Evolutionary conservation across 1,139 yeast species (phyloP).

Genomic region (Yamadazyma trypodendri): DNA sequence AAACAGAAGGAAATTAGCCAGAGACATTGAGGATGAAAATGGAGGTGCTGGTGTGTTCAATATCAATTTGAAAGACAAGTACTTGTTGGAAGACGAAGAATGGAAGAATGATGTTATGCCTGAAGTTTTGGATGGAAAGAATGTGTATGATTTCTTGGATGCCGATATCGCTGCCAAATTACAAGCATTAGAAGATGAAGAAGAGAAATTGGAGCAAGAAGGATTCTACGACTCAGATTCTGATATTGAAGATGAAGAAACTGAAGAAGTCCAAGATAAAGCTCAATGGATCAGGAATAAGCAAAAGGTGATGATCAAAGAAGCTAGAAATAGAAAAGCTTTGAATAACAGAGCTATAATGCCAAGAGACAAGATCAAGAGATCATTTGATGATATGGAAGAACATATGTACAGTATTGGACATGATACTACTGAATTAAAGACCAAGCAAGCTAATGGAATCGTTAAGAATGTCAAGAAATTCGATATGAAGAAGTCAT

Average conservation of each 20-base stretch:
- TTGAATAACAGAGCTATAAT: constrained; percentile 84
- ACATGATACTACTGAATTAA: constrained; percentile 72
- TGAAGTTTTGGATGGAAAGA: constrained; percentile 91
- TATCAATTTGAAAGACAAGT: constrained; percentile 88
- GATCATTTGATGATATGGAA: constrained; percentile 79
- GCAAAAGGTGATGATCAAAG: constrained; percentile 89
- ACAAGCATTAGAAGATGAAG: constrained; percentile 95
- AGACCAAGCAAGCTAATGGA: constrained; percentile 39
- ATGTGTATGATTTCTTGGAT: constrained; percentile 95
- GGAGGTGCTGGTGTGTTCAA: constrained; percentile 99
- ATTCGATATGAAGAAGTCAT: constrained; percentile 69
- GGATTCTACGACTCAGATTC: constrained; percentile 95
- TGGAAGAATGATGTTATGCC: constrained; percentile 99
- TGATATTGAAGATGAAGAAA: constrained; percentile 62
- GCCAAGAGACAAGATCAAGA: constrained; percentile 87
- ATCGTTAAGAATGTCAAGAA: constrained; percentile 47
- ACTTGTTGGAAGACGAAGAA: constrained; percentile 88
- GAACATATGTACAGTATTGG: constrained; percentile 87
- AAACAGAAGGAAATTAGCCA: constrained; percentile 74
- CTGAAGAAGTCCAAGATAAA: constrained; percentile 74
- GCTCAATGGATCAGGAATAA: constrained; percentile 95
- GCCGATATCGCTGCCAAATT: constrained; percentile 92
- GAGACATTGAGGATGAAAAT: constrained; percentile 88
- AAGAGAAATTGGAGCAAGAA: constrained; percentile 86
- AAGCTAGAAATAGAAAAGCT: constrained; percentile 83